Conservation (phyloP, 257 asterid species). For the Haberlea rhodopensis region DNA sequence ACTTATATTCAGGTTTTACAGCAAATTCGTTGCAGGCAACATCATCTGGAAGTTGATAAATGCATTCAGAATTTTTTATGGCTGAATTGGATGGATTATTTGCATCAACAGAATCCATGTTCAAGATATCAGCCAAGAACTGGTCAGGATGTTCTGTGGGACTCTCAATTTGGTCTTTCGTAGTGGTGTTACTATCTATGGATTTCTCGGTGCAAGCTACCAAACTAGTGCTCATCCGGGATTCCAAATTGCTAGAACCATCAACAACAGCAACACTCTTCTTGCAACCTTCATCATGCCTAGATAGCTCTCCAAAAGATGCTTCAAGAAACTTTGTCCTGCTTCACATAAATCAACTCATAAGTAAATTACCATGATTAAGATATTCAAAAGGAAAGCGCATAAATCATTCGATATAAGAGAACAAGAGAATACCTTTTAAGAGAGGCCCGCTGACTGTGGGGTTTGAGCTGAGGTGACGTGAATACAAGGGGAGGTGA, state of each 20-base stretch:
- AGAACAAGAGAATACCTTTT: conserved; percentile 35
- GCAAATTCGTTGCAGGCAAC: conserved; percentile 27
- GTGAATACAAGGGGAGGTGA: conserved; percentile 51
- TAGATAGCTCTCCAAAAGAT: conserved; percentile 30
- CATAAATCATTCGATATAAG: not conserved
- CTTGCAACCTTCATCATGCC: conserved; percentile 28
- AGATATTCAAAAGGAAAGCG: not conserved
- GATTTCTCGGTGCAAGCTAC: conserved; percentile 26
- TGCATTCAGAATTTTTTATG: conserved; percentile 22
- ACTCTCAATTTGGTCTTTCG: conserved; percentile 30
- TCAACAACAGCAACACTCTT: conserved; percentile 19
- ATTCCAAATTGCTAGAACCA: conserved; percentile 26
- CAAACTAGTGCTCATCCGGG: conserved; percentile 22
- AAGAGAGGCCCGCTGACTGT: conserved; percentile 21
- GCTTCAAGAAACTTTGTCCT: conserved; percentile 33
- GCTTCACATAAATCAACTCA: conserved; percentile 25
- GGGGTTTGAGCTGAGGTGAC: conserved; percentile 39
- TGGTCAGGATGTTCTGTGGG: conserved; percentile 34
- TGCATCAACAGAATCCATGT: conserved; percentile 33
- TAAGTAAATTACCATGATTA: not conserved
- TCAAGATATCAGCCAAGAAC: conserved; percentile 32
- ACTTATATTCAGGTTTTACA: conserved; percentile 7
- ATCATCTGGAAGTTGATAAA: conserved; percentile 30
- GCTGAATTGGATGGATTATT: conserved; percentile 23
- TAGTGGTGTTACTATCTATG: conserved; percentile 10